These are phyloP conservation scores for Trichoderma brevicompactum DNA, from an alignment of 2,329 filamentous ascomycete species.

Conservation along the genomic window DNA sequence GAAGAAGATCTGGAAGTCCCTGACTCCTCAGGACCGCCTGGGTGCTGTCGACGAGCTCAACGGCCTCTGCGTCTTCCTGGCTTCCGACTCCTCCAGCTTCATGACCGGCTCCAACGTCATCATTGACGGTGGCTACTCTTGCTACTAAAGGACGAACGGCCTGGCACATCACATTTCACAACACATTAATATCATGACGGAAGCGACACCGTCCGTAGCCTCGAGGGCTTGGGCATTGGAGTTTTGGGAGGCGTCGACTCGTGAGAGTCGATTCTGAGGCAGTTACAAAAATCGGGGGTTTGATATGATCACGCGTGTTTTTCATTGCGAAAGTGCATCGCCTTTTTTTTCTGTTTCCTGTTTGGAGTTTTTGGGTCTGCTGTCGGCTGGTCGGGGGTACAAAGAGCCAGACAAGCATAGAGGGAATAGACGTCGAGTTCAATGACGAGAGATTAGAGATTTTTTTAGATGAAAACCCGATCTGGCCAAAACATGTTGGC, in stretches of 20 bases:
- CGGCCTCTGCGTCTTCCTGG: constrained; percentile 75
- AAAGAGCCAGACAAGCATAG: constrained; percentile 29
- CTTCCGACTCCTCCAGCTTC: constrained; percentile 72
- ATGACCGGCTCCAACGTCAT: constrained; percentile 78
- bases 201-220: constrained; percentile 12
- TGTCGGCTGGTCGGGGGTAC: constrained; percentile 28
- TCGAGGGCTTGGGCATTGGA: constrained; percentile 14
- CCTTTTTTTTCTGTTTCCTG: constrained; percentile 20
- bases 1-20: constrained; percentile 78
- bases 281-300: constrained; percentile 13
- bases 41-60: constrained; percentile 77
- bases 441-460: constrained; percentile 28
- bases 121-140: constrained; percentile 72
- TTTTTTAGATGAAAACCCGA: constrained; percentile 24
- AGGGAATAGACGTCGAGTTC: constrained; percentile 30
- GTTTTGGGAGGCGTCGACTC: constrained; percentile 25
- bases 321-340: constrained; percentile 24
- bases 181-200: constrained; percentile 25
- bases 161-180: constrained; percentile 23
- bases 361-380: constrained; percentile 33
- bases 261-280: constrained; percentile 17
- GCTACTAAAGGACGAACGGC: constrained; percentile 50
- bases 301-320: constrained; percentile 11
- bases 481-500: constrained; percentile 5
- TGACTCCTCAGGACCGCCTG: constrained; percentile 75